Base-by-base conservation (phyloP, 192 early-diverging fungal genomes). In the Diversispora eburnea region DNA sequence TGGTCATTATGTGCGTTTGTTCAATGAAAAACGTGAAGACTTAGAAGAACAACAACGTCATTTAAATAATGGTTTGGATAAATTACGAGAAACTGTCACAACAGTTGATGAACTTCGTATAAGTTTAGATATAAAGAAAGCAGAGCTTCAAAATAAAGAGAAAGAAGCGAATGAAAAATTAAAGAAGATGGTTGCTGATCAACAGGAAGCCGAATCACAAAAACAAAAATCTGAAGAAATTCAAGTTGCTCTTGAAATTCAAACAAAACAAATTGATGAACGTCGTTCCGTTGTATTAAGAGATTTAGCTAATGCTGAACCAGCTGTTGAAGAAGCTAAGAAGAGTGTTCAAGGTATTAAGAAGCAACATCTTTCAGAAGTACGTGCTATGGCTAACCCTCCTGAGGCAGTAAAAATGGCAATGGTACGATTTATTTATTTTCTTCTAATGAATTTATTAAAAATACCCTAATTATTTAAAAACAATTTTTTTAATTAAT, bases 11-110 rank as follows among this genome's bases (percentile, higher is more conserved):
- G 91, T 90, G 20, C 87, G 88, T 48, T 81, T 99, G 61, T 98
- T 90, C 82, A 88, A 88, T 73, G 93, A 94, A 81, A 98, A 97
- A 77, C 92, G 95, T 20, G 93, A 92, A 64, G 92, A 94, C 76
- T 83, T 99, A 13, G 97, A 99, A 82, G 97, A 98, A 73, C 95
- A 96, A 80, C 98, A 99, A 79, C 91, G 95, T 25, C 98, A 99
- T 72, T 87, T 99, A 69, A 96, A 96, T 73, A 91, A 97, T 73
- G 98, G 98, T 59, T 81, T 99, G 72, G 98, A 97, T 75, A 95
- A 95, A 80, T 88, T 99, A 73, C 87, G 90, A 76, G 93, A 92
- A 59, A 99, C 98, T 17, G 95, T 99, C 10, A 78, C 85, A 43
- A 95, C 97, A 83, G 98, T 99, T 1, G 93, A 96, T 81, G 93